Evolutionary conservation across 148 eudicot species (phyloP), one percentile per base, ranked within the genome.

Genomic region (Nyssa sinensis): DNA sequence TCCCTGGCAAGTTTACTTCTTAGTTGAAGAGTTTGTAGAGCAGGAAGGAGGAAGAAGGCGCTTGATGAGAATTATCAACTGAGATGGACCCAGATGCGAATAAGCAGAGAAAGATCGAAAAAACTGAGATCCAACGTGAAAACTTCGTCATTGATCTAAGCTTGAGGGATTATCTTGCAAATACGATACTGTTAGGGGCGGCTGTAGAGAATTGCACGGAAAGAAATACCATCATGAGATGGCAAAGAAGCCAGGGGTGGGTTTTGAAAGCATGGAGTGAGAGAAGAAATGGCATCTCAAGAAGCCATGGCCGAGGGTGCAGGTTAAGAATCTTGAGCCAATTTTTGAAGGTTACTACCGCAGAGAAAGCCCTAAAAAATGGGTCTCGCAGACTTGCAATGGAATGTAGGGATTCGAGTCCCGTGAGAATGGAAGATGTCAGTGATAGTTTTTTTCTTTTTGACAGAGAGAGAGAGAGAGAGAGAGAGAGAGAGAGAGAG

Each of bases 41-140:
- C n/a, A n/a, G n/a, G n/a, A n/a, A n/a, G n/a, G n/a, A n/a, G n/a
- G n/a, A n/a, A n/a, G n/a, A n/a, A n/a, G n/a, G n/a, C 97, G 97
- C 90, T 88, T 84, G 88, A 70, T 79, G 82, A 30, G 85, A 78
- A 86, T 86, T 84, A 34, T 88, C 88, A 77, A 85, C 72, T 25
- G 91, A 78, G 21, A 71, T 77, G 31, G 85, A 78, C 82, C 87
- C 88, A 79, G 67, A 74, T 82, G 80, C 69, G 32, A 78, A 77
- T 58, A 80, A 41, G 31, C 76, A 57, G 27, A 82, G 49, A 58
- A 74, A 59, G 58, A 80, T 14, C 76, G 64, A 85, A 81, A 82
- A 39, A 66, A 74, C 71, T 29, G 71, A 69, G 57, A 77, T 83
- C 88, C 90, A 80, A 35, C 77, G 75, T 68, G 57, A 81, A 79